Base-by-base conservation (phyloP, 352 stramenopile genomes). In the Phytophthora crassamura region DNA sequence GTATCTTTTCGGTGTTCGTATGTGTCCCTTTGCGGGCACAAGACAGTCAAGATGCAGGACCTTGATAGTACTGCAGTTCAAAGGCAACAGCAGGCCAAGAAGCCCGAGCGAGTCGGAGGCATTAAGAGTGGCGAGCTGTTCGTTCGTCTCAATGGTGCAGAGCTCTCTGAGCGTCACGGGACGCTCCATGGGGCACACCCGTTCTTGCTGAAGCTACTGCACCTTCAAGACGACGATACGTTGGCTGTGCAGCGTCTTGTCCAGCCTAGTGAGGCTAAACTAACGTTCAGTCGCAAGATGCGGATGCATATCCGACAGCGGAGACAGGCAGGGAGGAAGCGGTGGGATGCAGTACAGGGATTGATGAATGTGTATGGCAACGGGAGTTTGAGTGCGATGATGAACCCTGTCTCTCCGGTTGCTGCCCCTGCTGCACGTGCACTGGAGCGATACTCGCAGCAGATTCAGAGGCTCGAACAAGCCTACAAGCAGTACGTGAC, bases 81-180 rank as follows among this genome's bases (percentile, higher is more conserved):
- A 20, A 39, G 11, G n/a, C 63, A 54, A 16, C 52, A 57, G 5
- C 18, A 8, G 36, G 25, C 4, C 25, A 35, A 28, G 40, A 42
- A 30, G 28, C 42, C 7, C 22, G 63, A 71, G 51, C 59, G 54
- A 38, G 33, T 48, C 33, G 40, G n/a, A 35, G 58, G 70, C 35
- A 55, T 81, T 10, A 72, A 69, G 25, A 87, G 69, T 35, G 81
- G 77, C 14, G 78, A 87, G 49, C 38, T 88, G 50, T 84, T 83
- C 28, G 72, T 82, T 38, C 78, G 75, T 18, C 22, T 80, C 5
- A 67, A 64, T 34, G 52, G 54, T 5, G n/a, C 46, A 0, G 15
- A 20, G 40, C 70, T 80, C 22, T 70, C 43, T 40, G 40, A 51
- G 2, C 50, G 50, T n/a, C 41, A 66, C 7, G 74, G 68, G 15